These are phyloP conservation scores for Coriaria nepalensis DNA, from an alignment of 306 rosid genomes.

Conservation along the genomic window DNA sequence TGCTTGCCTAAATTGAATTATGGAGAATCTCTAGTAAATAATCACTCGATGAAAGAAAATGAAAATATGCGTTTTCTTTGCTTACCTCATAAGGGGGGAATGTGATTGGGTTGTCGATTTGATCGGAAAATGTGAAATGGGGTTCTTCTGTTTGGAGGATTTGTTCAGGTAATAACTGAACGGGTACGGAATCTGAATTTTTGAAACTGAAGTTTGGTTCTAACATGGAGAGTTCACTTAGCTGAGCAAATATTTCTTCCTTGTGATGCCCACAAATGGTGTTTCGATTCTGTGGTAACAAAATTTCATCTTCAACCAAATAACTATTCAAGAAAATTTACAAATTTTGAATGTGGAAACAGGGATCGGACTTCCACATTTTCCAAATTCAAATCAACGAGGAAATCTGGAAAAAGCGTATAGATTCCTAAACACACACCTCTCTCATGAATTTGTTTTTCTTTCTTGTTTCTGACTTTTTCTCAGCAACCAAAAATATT, in stretches of 20 bases:
- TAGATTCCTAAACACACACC: too few relatives aligned
- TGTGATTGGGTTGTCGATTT: constrained; percentile 22
- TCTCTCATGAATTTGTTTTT: too few relatives aligned
- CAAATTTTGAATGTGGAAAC: too few relatives aligned
- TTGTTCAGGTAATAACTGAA: constrained; percentile 15
- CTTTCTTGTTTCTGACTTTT: too few relatives aligned
- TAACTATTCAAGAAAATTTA: constrained; percentile 9
- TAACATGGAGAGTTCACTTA: constrained; percentile 44
- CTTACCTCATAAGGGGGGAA: constrained; percentile 39
- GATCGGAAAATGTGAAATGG: constrained; percentile 20
- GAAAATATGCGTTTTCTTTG: neutral
- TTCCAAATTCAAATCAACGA: too few relatives aligned
- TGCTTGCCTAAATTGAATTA: constrained; percentile 14
- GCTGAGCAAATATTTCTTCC: constrained; percentile 72
- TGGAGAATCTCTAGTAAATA: too few relatives aligned
- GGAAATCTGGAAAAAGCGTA: too few relatives aligned
- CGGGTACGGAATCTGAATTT: constrained; percentile 11
- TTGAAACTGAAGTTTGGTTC: constrained; percentile 29
- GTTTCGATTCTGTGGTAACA: constrained; percentile 66
- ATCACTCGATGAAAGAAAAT: too few relatives aligned
- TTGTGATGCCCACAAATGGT: constrained; percentile 63
- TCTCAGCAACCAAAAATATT: neutral
- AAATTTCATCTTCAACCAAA: constrained; percentile 26
- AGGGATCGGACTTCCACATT: too few relatives aligned
- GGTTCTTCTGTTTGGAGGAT: constrained; percentile 15